Percentiles rank a stretch among this genome's conserved stretches.
These are phyloP conservation scores for Epichloe typhina DNA, from an alignment of 2,329 filamentous ascomycete species.

Conservation along the genomic window DNA sequence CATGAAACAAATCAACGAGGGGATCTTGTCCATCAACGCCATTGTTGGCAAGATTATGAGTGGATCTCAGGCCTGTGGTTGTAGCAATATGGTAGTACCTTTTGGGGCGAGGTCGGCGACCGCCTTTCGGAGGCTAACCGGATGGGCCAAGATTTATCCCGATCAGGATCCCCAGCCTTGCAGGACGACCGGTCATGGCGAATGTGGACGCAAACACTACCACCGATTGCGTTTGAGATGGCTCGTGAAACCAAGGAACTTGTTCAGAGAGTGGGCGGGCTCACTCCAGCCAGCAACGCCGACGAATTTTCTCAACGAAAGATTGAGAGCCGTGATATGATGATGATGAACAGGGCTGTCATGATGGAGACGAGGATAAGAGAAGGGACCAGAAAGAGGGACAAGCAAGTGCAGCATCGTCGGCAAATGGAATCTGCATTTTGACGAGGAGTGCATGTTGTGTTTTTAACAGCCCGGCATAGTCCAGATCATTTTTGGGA, in stretches of 20 bases:
- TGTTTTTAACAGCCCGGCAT: neutral
- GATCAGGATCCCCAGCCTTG: slow-evolving; percentile 24
- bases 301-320: slow-evolving; percentile 34
- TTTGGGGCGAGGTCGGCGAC: slow-evolving; percentile 47
- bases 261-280: slow-evolving; percentile 28
- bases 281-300: slow-evolving; percentile 17
- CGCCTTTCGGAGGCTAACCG: slow-evolving; percentile 51
- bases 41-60: slow-evolving; percentile 58
- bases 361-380: neutral
- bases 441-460: neutral
- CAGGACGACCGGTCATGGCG: slow-evolving; percentile 43
- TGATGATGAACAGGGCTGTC: neutral
- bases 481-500: neutral
- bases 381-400: neutral
- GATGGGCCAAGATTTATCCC: slow-evolving; percentile 46
- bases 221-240: slow-evolving; percentile 78
- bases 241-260: slow-evolving; percentile 71
- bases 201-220: slow-evolving; percentile 56
- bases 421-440: neutral
- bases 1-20: slow-evolving; percentile 51
- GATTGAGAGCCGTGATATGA: slow-evolving; percentile 4
- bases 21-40: slow-evolving; percentile 56
- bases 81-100: slow-evolving; percentile 38
- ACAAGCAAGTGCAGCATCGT: neutral
- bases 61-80: slow-evolving; percentile 46